These are phyloP conservation scores for Boletus vinaceobasis DNA, from an alignment of 768 basidiomycete species.

Conservation along the genomic window DNA sequence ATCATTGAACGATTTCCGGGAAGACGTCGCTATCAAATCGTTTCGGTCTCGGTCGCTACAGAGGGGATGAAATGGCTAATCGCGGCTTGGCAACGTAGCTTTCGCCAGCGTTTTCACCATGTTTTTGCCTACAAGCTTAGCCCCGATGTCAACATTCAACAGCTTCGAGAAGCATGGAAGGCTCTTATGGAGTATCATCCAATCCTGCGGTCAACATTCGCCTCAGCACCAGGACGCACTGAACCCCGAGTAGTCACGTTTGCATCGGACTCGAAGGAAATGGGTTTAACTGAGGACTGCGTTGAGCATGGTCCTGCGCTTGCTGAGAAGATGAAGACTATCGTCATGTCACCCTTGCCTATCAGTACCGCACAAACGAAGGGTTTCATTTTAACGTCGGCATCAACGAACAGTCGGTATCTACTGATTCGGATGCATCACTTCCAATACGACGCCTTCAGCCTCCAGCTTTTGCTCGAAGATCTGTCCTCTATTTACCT, in stretches of 20 bases:
- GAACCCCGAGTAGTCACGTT: slow-evolving; percentile 27
- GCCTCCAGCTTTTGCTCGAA: slow-evolving; percentile 38
- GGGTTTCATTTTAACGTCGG: slow-evolving; percentile 18
- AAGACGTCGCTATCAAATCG: slow-evolving; percentile 9
- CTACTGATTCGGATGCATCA: slow-evolving; percentile 41
- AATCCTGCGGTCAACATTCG: slow-evolving; percentile 44
- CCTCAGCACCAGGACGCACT: slow-evolving; percentile 12
- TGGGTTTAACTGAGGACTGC: slow-evolving; percentile 4
- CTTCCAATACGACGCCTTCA: slow-evolving; percentile 51
- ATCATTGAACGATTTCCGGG: slow-evolving; percentile 16
- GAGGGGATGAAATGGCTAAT: slow-evolving; percentile 37
- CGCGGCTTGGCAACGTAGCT: slow-evolving; percentile 43
- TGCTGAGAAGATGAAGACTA: slow-evolving; percentile 19
- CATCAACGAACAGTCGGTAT: slow-evolving; percentile 10
- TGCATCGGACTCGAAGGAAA: slow-evolving; percentile 8
- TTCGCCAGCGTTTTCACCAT: slow-evolving; percentile 41
- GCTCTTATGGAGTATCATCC: slow-evolving; percentile 34
- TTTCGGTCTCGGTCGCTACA: slow-evolving; percentile 20
- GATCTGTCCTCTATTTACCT: slow-evolving; percentile 39
- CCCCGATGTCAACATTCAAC: slow-evolving; percentile 25
- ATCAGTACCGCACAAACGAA: slow-evolving; percentile 18
- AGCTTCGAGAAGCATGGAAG: slow-evolving; percentile 37
- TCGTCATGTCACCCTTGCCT: slow-evolving; percentile 23
- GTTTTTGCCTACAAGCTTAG: slow-evolving; percentile 41
- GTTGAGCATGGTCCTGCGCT: slow-evolving; percentile 8